Conservation (phyloP, 1,139 yeast genomes). For the Pichia sp. region DNA sequence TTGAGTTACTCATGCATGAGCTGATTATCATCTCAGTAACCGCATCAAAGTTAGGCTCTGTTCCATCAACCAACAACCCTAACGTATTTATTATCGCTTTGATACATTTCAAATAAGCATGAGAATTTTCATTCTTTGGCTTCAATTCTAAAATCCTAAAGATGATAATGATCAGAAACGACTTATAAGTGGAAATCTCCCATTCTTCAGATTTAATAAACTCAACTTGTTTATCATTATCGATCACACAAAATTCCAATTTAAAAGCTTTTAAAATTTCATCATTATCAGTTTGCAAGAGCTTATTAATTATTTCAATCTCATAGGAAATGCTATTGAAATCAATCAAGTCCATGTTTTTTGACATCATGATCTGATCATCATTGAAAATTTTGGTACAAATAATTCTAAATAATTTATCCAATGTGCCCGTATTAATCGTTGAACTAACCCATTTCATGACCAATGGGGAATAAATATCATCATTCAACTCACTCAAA, state of each 20-base stretch:
- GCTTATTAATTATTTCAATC: slow-evolving; percentile 40
- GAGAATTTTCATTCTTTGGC: slow-evolving; percentile 19
- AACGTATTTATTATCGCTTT: slow-evolving; percentile 34
- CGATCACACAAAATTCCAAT: slow-evolving; percentile 49
- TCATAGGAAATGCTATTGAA: slow-evolving; percentile 51
- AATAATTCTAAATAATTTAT: slow-evolving; percentile 50
- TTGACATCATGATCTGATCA: slow-evolving; percentile 24
- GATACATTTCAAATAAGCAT: slow-evolving; percentile 26
- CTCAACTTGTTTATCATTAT: slow-evolving; percentile 32
- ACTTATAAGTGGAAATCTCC: slow-evolving; percentile 58
- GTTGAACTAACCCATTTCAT: slow-evolving; percentile 50
- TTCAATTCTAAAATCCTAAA: slow-evolving; percentile 35
- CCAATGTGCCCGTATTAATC: slow-evolving; percentile 45
- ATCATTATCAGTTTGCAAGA: slow-evolving; percentile 37
- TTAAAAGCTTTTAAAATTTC: slow-evolving; percentile 38
- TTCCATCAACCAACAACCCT: slow-evolving; percentile 43
- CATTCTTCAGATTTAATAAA: slow-evolving; percentile 34
- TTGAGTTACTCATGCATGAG: not conserved
- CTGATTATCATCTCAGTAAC: slow-evolving; percentile 20
- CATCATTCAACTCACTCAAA: slow-evolving; percentile 49
- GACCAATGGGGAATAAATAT: slow-evolving; percentile 37
- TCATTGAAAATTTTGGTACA: slow-evolving; percentile 40
- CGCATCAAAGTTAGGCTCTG: slow-evolving; percentile 41
- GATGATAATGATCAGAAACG: slow-evolving; percentile 40
- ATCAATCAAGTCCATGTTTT: slow-evolving; percentile 38